A percentile compares a stretch with the other conserved stretches of the same genome.
Evolutionary conservation across 805 yeast species (phyloP).

Genomic region (Teunomyces barrocoloradensis): DNA sequence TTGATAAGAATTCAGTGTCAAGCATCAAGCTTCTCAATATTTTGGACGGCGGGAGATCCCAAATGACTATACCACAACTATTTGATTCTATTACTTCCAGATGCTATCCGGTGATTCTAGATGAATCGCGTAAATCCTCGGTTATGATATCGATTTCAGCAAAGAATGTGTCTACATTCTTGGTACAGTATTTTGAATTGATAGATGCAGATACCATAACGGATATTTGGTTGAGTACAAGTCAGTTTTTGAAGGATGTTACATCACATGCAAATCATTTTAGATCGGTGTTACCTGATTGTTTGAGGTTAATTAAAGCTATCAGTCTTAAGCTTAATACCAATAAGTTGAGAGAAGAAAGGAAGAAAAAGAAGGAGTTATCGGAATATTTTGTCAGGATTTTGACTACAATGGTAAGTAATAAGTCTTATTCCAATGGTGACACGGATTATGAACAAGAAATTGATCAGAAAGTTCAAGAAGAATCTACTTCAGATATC

Average conservation of each 20-base stretch:
- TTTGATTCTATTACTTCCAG: constrained; percentile 54
- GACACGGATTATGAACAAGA: constrained; percentile 16
- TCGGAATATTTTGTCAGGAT: constrained; percentile 35
- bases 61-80: constrained; percentile 65
- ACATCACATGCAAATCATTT: constrained; percentile 46
- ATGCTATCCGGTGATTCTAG: constrained; percentile 32
- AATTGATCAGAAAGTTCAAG: constrained; percentile 10
- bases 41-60: constrained; percentile 81
- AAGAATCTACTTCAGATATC: constrained; percentile 6
- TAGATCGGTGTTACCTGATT: constrained; percentile 47
- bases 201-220: constrained; percentile 75
- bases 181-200: constrained; percentile 59
- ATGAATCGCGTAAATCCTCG: constrained; percentile 41
- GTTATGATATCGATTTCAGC: constrained; percentile 47
- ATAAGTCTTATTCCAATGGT: constrained; percentile 3
- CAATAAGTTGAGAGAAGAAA: constrained; percentile 61
- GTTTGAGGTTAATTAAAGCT: constrained; percentile 51
- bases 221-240: constrained; percentile 67
- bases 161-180: constrained; percentile 46
- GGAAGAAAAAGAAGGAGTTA: constrained; percentile 57
- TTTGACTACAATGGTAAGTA: constrained; percentile 16
- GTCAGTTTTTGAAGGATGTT: constrained; percentile 60
- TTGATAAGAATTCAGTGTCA: constrained; percentile 18
- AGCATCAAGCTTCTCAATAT: constrained; percentile 65
- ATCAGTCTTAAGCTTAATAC: constrained; percentile 56